Base-by-base conservation (phyloP, 805 yeast genomes). In the Yamadazyma laniorum region DNA sequence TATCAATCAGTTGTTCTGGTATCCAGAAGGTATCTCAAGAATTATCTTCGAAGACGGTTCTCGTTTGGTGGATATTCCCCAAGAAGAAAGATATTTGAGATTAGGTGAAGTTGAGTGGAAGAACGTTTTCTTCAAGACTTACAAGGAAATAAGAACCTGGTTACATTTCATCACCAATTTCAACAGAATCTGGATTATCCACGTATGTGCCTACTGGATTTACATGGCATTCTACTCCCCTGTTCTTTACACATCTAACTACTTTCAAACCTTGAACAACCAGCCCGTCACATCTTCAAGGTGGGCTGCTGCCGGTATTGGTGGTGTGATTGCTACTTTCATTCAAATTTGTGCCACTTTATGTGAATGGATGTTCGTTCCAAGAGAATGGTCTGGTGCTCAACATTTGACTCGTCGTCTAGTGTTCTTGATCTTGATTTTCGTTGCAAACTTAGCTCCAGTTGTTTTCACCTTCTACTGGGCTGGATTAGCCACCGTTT, bases 301-400 rank as follows among this genome's bases (percentile, higher is more conserved):
- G 59, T 95, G 96, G 96, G 90, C 98, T 44, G 73, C 95, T 27
- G 83, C 82, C 49, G 95, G 96, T 37, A 71, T 90, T 52, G 98
- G 91, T 67, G 99, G 99, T 74, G 65, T 85, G 35, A 73, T 91
- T 52, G 98, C 97, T 37, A 67, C 81, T 44, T 59, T 77, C 34
- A 78, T 93, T 55, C 96, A 93, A 68, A 74, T 93, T 43, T 51
- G 77, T 42, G 99, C 99, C 35, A 90, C 98, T 19, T 42, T 89
- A 25, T 79, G 85, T 56, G 99, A 93, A 68, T 91, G 96, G 96
- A 72, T 81, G 60, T 93, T 89, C 56, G 98, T 93, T 45, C 99
- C 99, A 51, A 83, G 98, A 68, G 79, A 83, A 53, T 93, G 98
- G 98, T 95, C 98, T 25, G 99, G 99, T 67, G 97, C 98, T 63